These are phyloP conservation scores for Isoetes engelmannii DNA, from an alignment of 83 land plant species.

Conservation along the genomic window DNA sequence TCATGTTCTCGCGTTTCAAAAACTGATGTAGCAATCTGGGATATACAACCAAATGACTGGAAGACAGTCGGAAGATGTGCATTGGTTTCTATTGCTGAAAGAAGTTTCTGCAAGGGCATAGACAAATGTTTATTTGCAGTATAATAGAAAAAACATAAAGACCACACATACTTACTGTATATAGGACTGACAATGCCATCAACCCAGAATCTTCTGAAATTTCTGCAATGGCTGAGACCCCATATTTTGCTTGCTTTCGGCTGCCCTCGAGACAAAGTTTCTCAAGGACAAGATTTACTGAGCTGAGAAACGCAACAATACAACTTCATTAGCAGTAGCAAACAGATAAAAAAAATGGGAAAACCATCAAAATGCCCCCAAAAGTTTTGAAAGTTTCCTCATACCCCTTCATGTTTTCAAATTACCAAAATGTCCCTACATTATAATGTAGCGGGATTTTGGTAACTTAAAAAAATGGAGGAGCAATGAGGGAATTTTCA, in stretches of 20 bases:
- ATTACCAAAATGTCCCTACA: too few species aligned
- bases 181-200: constrained; percentile 33
- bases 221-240: constrained; percentile 57
- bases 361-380: too few species aligned
- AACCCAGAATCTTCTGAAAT: constrained; percentile 30
- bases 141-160: neutral
- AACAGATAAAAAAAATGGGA: too few species aligned
- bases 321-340: too few species aligned
- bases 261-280: constrained; percentile 57
- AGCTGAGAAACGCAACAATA: constrained; percentile 10
- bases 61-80: constrained; percentile 57
- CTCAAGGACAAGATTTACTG: constrained; percentile 50
- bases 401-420: too few species aligned
- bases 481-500: too few species aligned
- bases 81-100: constrained; percentile 9
- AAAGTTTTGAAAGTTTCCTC: too few species aligned
- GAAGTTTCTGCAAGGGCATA: constrained; percentile 3
- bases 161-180: constrained; percentile 32
- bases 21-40: constrained; percentile 67
- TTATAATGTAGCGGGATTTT: too few species aligned
- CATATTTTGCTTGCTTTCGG: constrained; percentile 53
- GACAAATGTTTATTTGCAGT: neutral
- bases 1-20: constrained; percentile 84
- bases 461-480: too few species aligned
- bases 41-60: constrained; percentile 77